Percentiles rank a stretch among this genome's conserved stretches.
phyloP scores from a whole-genome alignment of 768 basidiomycete species.

The Macrocybe gigantea region DNA sequence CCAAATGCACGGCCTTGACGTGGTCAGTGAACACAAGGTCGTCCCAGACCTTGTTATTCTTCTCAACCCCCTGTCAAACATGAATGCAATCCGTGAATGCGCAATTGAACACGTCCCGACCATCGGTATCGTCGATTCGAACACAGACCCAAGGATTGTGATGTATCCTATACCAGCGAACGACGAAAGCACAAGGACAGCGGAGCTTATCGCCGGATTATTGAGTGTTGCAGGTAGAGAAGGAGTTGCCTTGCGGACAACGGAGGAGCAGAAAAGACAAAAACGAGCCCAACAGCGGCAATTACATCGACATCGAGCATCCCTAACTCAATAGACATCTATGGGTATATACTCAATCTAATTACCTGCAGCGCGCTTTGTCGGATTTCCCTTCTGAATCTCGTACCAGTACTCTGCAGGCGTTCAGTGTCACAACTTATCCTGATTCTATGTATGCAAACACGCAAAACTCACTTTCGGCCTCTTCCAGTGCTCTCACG shows the following conservation, averaged over 20 bases:
- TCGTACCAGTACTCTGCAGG: constrained; percentile 64
- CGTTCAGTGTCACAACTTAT: constrained; percentile 10
- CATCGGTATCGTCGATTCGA: constrained; percentile 90
- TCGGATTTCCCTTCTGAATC: constrained; percentile 43
- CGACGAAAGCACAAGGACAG: constrained; percentile 87
- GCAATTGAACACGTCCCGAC: constrained; percentile 88
- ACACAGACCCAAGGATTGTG: constrained; percentile 91
- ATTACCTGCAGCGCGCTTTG: constrained; percentile 7
- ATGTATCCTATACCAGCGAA: constrained; percentile 99
- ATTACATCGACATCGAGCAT: constrained; percentile 7
- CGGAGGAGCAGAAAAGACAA: constrained; percentile 21
- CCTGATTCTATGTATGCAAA: not conserved
- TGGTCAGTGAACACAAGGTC: constrained; percentile 46
- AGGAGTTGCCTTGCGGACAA: constrained; percentile 48
- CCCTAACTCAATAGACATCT: constrained; percentile 4
- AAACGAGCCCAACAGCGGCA: constrained; percentile 14
- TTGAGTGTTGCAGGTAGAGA: constrained; percentile 84
- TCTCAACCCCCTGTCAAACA: constrained; percentile 83
- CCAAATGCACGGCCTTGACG: constrained; percentile 62
- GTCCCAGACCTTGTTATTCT: constrained; percentile 87
- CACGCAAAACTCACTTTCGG: constrained; percentile 66
- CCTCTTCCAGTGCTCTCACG: constrained; percentile 74
- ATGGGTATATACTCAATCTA: constrained; percentile 8
- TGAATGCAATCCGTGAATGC: constrained; percentile 87
- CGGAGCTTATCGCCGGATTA: constrained; percentile 86